These are phyloP conservation scores for Pleurostoma richardsiae DNA, from an alignment of 2,329 filamentous ascomycete species.

Conservation along the genomic window DNA sequence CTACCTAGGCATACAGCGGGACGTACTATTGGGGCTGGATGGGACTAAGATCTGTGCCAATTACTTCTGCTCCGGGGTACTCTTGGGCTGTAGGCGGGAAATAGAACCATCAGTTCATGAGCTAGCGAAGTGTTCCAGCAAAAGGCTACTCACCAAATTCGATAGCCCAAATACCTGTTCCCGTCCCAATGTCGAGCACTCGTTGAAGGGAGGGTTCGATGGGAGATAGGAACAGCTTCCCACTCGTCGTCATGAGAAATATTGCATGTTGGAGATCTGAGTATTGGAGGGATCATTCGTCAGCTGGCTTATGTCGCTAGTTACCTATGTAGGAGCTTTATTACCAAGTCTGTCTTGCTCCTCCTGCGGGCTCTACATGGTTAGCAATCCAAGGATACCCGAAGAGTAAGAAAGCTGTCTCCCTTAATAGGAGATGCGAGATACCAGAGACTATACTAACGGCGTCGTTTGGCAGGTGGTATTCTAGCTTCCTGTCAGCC, in stretches of 20 bases:
- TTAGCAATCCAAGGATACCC: neutral
- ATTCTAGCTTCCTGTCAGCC: neutral
- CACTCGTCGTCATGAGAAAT: neutral
- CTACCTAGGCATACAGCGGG: neutral
- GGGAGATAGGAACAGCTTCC: constrained; percentile 12
- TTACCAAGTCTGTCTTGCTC: neutral
- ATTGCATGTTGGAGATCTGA: neutral
- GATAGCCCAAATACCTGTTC: constrained; percentile 19
- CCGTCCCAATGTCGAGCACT: constrained; percentile 21
- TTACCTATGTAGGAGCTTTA: neutral
- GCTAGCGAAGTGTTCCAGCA: neutral
- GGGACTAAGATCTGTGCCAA: constrained; percentile 16
- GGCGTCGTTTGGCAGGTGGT: neutral
- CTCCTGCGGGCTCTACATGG: neutral
- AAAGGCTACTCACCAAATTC: constrained; percentile 13
- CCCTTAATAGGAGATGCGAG: neutral
- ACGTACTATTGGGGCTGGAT: constrained; percentile 14
- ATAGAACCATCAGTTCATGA: neutral
- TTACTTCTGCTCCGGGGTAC: constrained; percentile 14
- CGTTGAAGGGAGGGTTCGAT: constrained; percentile 14
- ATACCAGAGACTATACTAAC: neutral
- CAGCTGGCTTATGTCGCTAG: neutral
- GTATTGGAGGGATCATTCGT: neutral
- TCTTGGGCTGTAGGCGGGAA: constrained; percentile 19
- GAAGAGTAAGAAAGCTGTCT: neutral